Percentiles rank a stretch among this genome's conserved stretches.
phyloP scores from a whole-genome alignment of 805 yeast genomes.

The Scheffersomyces stipitis region DNA sequence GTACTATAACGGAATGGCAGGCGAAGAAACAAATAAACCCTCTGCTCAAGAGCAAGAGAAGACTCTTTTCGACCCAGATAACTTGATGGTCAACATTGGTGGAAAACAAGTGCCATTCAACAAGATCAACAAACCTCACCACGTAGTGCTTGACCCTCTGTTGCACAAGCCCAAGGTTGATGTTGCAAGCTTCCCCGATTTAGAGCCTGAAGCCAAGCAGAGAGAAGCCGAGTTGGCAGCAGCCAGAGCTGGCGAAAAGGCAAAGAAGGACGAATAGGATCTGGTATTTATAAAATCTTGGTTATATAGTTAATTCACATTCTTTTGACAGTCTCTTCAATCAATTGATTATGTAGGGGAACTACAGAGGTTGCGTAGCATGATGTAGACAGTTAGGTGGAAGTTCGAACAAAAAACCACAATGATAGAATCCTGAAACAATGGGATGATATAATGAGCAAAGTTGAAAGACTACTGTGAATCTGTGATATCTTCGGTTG shows the following conservation, averaged over 20 bases:
- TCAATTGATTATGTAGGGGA: no score
- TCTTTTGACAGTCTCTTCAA: no score
- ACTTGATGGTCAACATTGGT: conserved; percentile 30
- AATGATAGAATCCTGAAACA: no score
- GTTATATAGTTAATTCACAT: no score
- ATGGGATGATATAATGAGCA: no score
- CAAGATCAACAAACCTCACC: conserved; percentile 40
- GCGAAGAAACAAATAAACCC: conserved; percentile 3
- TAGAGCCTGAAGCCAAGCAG: conserved; percentile 32
- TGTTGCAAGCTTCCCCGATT: conserved; percentile 27
- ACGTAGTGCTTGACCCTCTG: conserved; percentile 23
- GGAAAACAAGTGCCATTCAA: conserved; percentile 38
- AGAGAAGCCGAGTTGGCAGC: conserved; percentile 21
- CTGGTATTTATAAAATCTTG: neutral
- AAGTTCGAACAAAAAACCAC: no score
- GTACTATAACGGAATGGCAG: conserved; percentile 4
- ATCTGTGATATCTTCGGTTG: no score
- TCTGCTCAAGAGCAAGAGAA: conserved; percentile 8
- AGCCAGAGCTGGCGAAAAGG: conserved; percentile 1
- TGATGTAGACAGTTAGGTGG: no score
- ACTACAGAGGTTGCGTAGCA: no score
- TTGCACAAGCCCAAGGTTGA: conserved; percentile 22
- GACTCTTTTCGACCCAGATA: conserved; percentile 17
- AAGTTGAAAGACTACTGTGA: no score
- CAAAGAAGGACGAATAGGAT: conserved; percentile 1